Evolutionary conservation across 495 filamentous ascomycete species (phyloP).

Genomic region (Hypoxylon crocopeplum): DNA sequence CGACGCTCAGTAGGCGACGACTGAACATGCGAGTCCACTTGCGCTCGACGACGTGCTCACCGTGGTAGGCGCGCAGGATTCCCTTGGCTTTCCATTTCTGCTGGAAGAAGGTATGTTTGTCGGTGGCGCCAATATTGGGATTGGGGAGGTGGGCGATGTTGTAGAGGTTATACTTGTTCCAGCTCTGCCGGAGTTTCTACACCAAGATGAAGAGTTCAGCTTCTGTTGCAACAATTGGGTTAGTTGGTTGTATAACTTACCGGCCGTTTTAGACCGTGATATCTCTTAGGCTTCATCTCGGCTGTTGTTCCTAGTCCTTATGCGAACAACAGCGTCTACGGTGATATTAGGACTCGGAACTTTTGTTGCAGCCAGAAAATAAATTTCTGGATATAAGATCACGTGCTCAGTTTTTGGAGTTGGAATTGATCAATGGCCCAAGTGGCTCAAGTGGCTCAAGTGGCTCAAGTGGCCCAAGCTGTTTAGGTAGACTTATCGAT

Average conservation of each 20-base stretch:
- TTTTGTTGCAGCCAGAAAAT: not conserved
- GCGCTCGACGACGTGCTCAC: constrained; percentile 87
- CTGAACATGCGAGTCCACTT: constrained; percentile 94
- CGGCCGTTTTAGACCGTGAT: constrained; percentile 67
- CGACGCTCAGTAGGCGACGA: constrained; percentile 74
- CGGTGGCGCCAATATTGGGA: constrained; percentile 40
- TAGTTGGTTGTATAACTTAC: constrained; percentile 51
- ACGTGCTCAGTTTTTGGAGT: too few species aligned
- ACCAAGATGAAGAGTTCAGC: constrained; percentile 27
- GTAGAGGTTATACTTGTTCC: constrained; percentile 97
- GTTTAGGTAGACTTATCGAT: too few species aligned
- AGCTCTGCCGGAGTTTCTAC: constrained; percentile 90
- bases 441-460: too few species aligned
- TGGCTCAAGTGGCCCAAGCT: too few species aligned
- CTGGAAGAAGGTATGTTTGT: constrained; percentile 81
- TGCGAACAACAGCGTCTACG: constrained; percentile 19
- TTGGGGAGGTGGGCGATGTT: constrained; percentile 65
- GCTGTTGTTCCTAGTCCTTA: constrained; percentile 13
- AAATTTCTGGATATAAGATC: too few species aligned
- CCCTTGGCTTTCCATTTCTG: constrained; percentile 96
- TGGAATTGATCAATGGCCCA: too few species aligned
- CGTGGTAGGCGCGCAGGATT: constrained; percentile 83
- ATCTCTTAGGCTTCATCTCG: constrained; percentile 65
- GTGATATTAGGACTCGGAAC: not conserved
- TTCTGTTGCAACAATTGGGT: constrained; percentile 1